Conservation (phyloP, 805 yeast genomes). For the Candida broadrunensis region DNA sequence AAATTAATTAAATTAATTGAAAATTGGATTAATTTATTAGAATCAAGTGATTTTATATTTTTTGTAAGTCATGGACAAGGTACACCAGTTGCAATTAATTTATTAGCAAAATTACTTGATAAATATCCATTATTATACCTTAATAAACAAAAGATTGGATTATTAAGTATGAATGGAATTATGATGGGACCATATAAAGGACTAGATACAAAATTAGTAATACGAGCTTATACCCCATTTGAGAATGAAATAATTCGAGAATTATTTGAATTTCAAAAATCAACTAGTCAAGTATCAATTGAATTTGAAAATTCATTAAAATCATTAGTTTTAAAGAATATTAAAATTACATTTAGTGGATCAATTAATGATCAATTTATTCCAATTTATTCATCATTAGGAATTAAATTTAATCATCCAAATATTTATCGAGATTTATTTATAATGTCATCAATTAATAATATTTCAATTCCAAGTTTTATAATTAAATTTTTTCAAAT, state of each 20-base stretch:
- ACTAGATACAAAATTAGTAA: slow-evolving; percentile 32
- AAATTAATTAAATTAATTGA: slow-evolving; percentile 20
- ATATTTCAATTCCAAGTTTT: slow-evolving; percentile 23
- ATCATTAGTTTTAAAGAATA: slow-evolving; percentile 20
- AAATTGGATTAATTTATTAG: slow-evolving; percentile 31
- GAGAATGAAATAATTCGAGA: slow-evolving; percentile 38
- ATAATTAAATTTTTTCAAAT: slow-evolving; percentile 23
- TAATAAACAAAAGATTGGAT: slow-evolving; percentile 21
- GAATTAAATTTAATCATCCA: slow-evolving; percentile 29
- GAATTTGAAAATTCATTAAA: slow-evolving; percentile 17
- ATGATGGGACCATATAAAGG: slow-evolving; percentile 29
- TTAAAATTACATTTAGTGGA: slow-evolving; percentile 34
- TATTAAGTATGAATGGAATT: slow-evolving; percentile 36
- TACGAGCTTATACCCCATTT: slow-evolving; percentile 31
- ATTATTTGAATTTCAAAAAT: slow-evolving; percentile 30
- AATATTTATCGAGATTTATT: slow-evolving; percentile 30
- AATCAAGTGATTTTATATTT: slow-evolving; percentile 28
- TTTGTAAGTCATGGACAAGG: slow-evolving; percentile 34
- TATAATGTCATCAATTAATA: slow-evolving; percentile 10
- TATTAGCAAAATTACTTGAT: slow-evolving; percentile 20
- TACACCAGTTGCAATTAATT: slow-evolving; percentile 27
- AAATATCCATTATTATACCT: background rate
- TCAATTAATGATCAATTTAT: slow-evolving; percentile 33
- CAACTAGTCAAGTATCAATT: slow-evolving; percentile 13
- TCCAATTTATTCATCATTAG: slow-evolving; percentile 32